Percentiles rank a stretch among this genome's conserved stretches.
These are phyloP conservation scores for Lepidium campestre DNA, from an alignment of 441 rosid genomes.

Conservation along the genomic window DNA sequence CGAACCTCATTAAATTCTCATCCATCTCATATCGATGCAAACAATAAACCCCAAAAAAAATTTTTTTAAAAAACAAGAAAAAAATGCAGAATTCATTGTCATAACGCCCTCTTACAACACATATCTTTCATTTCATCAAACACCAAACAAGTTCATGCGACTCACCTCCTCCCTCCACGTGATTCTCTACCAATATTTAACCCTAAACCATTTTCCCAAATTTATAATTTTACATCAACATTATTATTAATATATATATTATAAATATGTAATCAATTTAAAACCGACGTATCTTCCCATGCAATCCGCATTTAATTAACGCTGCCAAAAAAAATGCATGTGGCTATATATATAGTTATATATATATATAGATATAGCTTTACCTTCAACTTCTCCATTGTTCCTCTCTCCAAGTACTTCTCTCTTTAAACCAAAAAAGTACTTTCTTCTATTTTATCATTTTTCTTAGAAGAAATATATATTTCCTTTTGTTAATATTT, in stretches of 20 bases:
- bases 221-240: slow-evolving; percentile 1
- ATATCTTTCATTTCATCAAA: slow-evolving; percentile 21
- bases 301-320: slow-evolving; percentile 29
- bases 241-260: background rate
- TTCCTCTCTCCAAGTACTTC: slow-evolving; percentile 22
- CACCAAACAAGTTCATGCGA: slow-evolving; percentile 30
- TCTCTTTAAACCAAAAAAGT: background rate
- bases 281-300: slow-evolving; percentile 25
- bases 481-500: background rate
- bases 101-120: slow-evolving; percentile 22
- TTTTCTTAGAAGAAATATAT: background rate
- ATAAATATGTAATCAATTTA: background rate
- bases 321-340: slow-evolving; percentile 28
- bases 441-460: background rate
- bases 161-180: slow-evolving; percentile 32
- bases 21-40: slow-evolving; percentile 15
- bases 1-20: slow-evolving; percentile 21
- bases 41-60: background rate
- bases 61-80: too few relatives aligned
- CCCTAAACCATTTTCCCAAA: slow-evolving; percentile 12
- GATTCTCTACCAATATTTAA: slow-evolving; percentile 24
- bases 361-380: background rate
- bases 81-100: slow-evolving; percentile 22
- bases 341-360: slow-evolving; percentile 9
- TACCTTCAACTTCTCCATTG: slow-evolving; percentile 19